Base-by-base conservation (phyloP, 306 rosid genomes). In the Astragalus membranaceus region DNA sequence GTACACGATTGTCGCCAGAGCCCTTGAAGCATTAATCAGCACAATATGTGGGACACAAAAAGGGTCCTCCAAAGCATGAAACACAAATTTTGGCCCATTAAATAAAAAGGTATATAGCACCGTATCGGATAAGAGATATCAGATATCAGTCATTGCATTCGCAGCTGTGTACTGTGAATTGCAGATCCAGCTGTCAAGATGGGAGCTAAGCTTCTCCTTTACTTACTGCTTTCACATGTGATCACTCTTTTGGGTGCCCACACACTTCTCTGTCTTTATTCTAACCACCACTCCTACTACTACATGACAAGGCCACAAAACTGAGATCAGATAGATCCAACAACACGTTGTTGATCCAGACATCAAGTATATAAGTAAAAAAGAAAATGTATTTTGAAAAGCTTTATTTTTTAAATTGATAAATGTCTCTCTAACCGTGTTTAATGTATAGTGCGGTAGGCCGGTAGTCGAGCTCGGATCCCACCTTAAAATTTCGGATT, bases 131-230 rank as follows among this genome's bases (percentile, higher is more conserved):
- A 26, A 26, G 30, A 26, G 30, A 26, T 10, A 20, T 20, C 23
- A 20, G 23, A 20, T 20, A 9, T 30, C 2, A 20, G 42, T 29
- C n/a, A 26, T 41, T 13, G 69, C 46, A 51, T 36, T 35, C 11
- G 39, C 20, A 13, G 10, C 3, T 35, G 9, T 36, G 57, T 20
- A 39, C 29, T 41, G 66, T 20, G 29, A 1, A 12, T 7, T 66
- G 70, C 69, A 67, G 60, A 49, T 30, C 37, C 78, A 78, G 78
- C 78, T 72, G 78, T 39, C 39, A 0, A 41, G 60, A 67, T 73
- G 60, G 75, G 52, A 37, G 60, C 75, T 58, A 33, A 67, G 17
- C 48, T 44, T 52, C 65, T 7, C 10, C 16, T 44, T 61, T 65
- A 70, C 51, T 42, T 60, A 33, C 39, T 59, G 5, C 42, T 3